Percentiles rank a stretch among this genome's conserved stretches.
Conservation (phyloP, 2,329 filamentous ascomycete genomes). For the Ceratocystis alfenasii region DNA sequence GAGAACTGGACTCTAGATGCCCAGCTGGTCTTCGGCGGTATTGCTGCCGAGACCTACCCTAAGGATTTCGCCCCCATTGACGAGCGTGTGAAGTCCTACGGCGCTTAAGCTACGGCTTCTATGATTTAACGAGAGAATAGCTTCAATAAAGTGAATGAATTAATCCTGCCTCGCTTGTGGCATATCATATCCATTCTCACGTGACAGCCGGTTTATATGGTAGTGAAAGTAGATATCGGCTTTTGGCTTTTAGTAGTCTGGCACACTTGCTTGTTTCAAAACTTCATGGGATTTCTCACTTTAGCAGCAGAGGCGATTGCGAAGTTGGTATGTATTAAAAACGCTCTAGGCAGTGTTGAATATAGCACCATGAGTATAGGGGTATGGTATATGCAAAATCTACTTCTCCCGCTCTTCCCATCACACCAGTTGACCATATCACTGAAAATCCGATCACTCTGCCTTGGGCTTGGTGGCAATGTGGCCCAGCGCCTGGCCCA, state of each 20-base stretch:
- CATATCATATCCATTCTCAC: neutral
- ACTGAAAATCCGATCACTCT: neutral
- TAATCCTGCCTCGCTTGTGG: neutral
- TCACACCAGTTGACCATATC: neutral
- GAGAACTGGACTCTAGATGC: slow-evolving; percentile 63
- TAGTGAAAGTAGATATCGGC: neutral
- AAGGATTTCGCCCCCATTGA: slow-evolving; percentile 56
- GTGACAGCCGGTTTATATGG: neutral
- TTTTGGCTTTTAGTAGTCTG: no score
- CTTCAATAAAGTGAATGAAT: neutral
- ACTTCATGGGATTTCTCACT: neutral
- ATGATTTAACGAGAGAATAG: neutral
- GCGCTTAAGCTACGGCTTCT: slow-evolving; percentile 31
- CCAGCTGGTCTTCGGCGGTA: slow-evolving; percentile 73
- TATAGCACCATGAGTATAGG: slow-evolving; percentile 1
- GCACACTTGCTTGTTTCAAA: neutral
- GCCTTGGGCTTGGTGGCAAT: slow-evolving; percentile 43
- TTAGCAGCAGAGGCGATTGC: neutral
- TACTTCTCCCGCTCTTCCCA: neutral
- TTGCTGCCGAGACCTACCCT: slow-evolving; percentile 42
- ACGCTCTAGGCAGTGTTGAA: slow-evolving; percentile 8
- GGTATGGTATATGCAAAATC: neutral
- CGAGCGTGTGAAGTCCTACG: slow-evolving; percentile 55
- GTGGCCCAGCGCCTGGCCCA: slow-evolving; percentile 74
- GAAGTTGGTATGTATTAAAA: slow-evolving; percentile 3